Evolutionary conservation across 2,329 filamentous ascomycete species (phyloP).

Genomic region (Amauroascus verrucosus): DNA sequence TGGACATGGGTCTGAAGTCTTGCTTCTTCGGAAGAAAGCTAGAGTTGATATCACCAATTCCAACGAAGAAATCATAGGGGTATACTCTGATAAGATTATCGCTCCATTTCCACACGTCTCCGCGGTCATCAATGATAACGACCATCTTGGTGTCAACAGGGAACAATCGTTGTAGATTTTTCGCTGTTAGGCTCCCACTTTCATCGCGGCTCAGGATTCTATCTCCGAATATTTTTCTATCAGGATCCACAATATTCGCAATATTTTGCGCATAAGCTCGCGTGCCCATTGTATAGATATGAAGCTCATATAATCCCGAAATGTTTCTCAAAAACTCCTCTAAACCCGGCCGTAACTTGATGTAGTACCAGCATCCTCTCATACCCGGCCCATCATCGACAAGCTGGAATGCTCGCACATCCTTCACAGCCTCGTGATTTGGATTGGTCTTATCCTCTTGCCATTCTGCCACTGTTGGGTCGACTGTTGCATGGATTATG

Average conservation of each 20-base stretch:
- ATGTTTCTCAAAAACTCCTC: constrained; percentile 68
- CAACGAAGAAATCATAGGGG: constrained; percentile 95
- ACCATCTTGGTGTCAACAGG: constrained; percentile 98
- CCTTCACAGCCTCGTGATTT: constrained; percentile 81
- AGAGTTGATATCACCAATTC: constrained; percentile 97
- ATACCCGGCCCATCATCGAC: constrained; percentile 71
- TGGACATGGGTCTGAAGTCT: constrained; percentile 40
- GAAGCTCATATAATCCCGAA: constrained; percentile 76
- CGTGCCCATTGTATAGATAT: constrained; percentile 99
- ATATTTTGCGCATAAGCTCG: constrained; percentile 91
- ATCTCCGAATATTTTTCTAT: constrained; percentile 81
- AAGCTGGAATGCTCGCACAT: constrained; percentile 80
- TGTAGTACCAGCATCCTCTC: constrained; percentile 86
- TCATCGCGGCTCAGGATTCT: constrained; percentile 94
- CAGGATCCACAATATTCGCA: constrained; percentile 83
- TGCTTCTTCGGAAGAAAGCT: constrained; percentile 79
- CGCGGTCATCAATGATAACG: constrained; percentile 93
- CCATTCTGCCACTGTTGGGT: constrained; percentile 94
- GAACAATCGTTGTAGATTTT: constrained; percentile 82
- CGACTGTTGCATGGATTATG: constrained; percentile 95
- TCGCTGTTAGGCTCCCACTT: constrained; percentile 83
- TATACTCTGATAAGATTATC: constrained; percentile 89
- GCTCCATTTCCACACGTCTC: constrained; percentile 92
- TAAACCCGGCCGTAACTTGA: constrained; percentile 87
- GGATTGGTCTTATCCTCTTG: constrained; percentile 78